These are phyloP conservation scores for Diversispora eburnea DNA, from an alignment of 192 early-diverging fungal species.

Conservation along the genomic window DNA sequence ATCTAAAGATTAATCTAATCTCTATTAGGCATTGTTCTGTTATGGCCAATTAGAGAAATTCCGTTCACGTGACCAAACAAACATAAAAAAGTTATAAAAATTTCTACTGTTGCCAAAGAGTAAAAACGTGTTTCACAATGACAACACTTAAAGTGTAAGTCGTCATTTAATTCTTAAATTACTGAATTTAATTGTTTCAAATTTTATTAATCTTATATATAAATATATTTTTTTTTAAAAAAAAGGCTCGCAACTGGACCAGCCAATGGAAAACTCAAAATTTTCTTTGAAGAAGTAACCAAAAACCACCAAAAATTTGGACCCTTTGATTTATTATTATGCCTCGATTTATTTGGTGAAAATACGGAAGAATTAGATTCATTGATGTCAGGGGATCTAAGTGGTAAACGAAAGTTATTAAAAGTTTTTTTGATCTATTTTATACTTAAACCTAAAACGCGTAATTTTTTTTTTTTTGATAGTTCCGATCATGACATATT, in stretches of 20 bases:
- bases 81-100: too few species aligned
- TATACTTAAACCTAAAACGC: background rate
- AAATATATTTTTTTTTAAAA: too few species aligned
- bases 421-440: background rate
- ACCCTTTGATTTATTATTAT: slow-evolving; percentile 80
- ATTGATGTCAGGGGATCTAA: slow-evolving; percentile 35
- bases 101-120: too few species aligned
- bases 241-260: slow-evolving; percentile 50
- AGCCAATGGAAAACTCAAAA: slow-evolving; percentile 64
- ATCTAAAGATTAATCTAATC: too few species aligned
- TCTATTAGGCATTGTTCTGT: too few species aligned
- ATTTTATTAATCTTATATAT: too few species aligned
- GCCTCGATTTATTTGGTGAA: slow-evolving; percentile 71
- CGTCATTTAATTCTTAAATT: too few species aligned
- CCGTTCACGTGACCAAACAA: too few species aligned
- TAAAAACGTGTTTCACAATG: too few species aligned
- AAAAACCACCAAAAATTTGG: slow-evolving; percentile 77
- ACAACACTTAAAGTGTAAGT: too few species aligned
- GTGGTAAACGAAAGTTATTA: background rate
- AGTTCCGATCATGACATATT: slow-evolving; percentile 75
- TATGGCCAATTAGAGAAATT: too few species aligned
- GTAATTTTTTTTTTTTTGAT: background rate
- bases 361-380: slow-evolving; percentile 44
- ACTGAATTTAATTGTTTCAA: too few species aligned
- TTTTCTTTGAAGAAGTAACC: slow-evolving; percentile 69